Evolutionary conservation across 495 filamentous ascomycete genomes (phyloP).

Genomic region (Halenospora varia): DNA sequence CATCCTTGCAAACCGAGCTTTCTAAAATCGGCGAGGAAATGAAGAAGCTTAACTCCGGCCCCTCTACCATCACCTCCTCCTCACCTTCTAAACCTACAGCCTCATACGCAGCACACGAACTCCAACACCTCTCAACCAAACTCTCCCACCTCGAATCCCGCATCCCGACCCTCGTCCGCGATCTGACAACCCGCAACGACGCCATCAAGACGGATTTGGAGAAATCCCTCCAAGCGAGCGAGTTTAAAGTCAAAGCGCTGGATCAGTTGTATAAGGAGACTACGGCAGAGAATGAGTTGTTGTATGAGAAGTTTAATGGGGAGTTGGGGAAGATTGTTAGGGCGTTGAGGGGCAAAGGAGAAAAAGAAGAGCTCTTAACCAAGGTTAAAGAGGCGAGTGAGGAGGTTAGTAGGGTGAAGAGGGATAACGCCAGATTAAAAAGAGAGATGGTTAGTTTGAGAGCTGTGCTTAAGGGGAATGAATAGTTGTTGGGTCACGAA

Average conservation of each 20-base stretch:
- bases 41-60: conserved; percentile 49
- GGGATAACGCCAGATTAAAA: conserved; percentile 64
- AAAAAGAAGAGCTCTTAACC: conserved; percentile 66
- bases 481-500: conserved; percentile 5
- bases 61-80: conserved; percentile 7
- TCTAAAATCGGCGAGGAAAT: conserved; percentile 81
- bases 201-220: conserved; percentile 65
- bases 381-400: conserved; percentile 62
- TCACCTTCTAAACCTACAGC: no score
- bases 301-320: conserved; percentile 89
- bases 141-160: conserved; percentile 61
- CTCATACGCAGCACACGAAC: no score
- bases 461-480: conserved; percentile 38
- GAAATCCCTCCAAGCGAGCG: conserved; percentile 61
- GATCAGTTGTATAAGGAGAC: conserved; percentile 87
- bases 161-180: conserved; percentile 55
- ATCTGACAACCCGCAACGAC: conserved; percentile 57
- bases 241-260: conserved; percentile 75
- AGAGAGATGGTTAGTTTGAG: conserved; percentile 49
- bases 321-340: conserved; percentile 82
- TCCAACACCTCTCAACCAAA: conserved; percentile 48
- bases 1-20: conserved; percentile 69
- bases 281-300: conserved; percentile 87
- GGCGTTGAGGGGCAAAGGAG: conserved; percentile 64
- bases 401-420: conserved; percentile 67